phyloP scores from a whole-genome alignment of 768 basidiomycete genomes.

The Agrocybe praecox region DNA sequence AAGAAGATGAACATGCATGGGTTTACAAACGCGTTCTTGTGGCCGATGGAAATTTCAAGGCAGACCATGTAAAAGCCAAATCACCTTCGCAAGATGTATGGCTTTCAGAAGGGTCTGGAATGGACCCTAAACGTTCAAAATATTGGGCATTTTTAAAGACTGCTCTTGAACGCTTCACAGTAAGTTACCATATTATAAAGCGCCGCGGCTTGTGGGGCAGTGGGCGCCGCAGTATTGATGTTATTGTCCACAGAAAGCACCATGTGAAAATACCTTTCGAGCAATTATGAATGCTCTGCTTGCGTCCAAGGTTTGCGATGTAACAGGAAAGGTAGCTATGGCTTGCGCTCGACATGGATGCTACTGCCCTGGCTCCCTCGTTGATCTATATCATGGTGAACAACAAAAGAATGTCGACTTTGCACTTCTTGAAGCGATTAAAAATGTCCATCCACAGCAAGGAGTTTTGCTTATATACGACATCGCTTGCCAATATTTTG shows the following conservation, averaged over 20 bases:
- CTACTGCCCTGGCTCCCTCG: slow-evolving; percentile 6
- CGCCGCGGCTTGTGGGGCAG: too few species aligned
- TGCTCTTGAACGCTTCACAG: neutral
- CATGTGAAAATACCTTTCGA: slow-evolving; percentile 14
- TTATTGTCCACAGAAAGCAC: slow-evolving; percentile 7
- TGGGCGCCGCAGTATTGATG: too few species aligned
- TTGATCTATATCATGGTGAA: neutral
- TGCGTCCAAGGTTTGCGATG: slow-evolving; percentile 10
- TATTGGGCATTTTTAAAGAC: neutral
- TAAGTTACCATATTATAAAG: too few species aligned
- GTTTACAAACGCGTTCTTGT: neutral
- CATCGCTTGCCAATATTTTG: neutral
- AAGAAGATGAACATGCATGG: neutral
- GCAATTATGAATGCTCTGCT: slow-evolving; percentile 4
- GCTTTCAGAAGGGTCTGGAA: neutral
- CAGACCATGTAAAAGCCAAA: slow-evolving; percentile 15
- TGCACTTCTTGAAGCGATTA: neutral
- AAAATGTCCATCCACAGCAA: neutral
- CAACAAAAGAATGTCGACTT: neutral
- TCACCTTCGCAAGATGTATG: neutral
- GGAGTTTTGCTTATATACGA: neutral
- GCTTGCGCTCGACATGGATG: slow-evolving; percentile 17
- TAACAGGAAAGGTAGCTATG: slow-evolving; percentile 12
- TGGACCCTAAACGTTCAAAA: neutral
- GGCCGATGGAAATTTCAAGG: slow-evolving; percentile 20